These are phyloP conservation scores for Aphanomyces cochlioides DNA, from an alignment of 352 stramenopile species.

Conservation along the genomic window DNA sequence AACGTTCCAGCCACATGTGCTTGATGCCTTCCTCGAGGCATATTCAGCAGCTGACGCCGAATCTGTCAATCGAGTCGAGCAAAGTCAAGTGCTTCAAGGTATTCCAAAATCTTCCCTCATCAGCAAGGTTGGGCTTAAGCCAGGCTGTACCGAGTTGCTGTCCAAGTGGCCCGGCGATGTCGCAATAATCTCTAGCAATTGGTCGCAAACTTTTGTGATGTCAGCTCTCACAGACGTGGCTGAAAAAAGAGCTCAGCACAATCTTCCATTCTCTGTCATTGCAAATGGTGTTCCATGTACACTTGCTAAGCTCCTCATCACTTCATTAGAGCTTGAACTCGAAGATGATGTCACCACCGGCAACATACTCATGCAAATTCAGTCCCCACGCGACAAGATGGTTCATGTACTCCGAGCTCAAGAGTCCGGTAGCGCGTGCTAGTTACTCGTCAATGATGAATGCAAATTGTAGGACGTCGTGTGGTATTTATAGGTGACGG, in stretches of 20 bases:
- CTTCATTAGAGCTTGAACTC: conserved; percentile 17
- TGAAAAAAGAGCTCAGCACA: background rate
- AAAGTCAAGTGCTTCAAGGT: conserved; percentile 5
- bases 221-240: background rate
- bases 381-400: conserved; percentile 18
- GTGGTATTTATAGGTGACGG: conserved; percentile 23
- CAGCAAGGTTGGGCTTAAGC: conserved; percentile 6
- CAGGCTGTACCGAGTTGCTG: conserved; percentile 4
- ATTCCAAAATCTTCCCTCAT: background rate
- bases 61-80: conserved; percentile 8
- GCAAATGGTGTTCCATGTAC: conserved; percentile 11
- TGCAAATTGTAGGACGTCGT: background rate
- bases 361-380: conserved; percentile 11
- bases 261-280: background rate
- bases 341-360: conserved; percentile 18
- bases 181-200: conserved; percentile 24
- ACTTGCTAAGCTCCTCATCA: no score
- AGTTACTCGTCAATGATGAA: background rate
- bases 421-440: background rate
- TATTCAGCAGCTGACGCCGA: background rate
- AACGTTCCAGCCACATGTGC: background rate
- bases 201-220: conserved; percentile 9
- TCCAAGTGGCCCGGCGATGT: background rate
- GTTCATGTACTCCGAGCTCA: background rate
- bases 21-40: conserved; percentile 2